phyloP scores from a whole-genome alignment of 345 rosid species.

The Rhodamnia rubescens region DNA sequence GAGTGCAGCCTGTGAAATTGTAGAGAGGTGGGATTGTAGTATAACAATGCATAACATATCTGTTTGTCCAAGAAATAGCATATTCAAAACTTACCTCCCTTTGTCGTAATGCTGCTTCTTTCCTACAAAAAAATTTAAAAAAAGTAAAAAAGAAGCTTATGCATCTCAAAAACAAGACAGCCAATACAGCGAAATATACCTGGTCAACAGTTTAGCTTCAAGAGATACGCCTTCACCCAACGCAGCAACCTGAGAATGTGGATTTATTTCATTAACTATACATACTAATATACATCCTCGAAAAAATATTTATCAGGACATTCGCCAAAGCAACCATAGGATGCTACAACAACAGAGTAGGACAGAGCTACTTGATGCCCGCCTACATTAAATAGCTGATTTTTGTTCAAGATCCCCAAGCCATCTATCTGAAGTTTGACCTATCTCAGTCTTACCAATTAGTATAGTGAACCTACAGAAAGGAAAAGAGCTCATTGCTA shows the following conservation, averaged over 20 bases:
- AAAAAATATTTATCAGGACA: not conserved
- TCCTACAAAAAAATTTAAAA: constrained; percentile 26
- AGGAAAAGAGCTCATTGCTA: not conserved
- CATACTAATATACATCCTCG: not conserved
- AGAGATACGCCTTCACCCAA: constrained; percentile 96
- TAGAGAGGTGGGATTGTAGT: not conserved
- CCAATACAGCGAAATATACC: constrained; percentile 27
- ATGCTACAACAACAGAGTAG: not conserved
- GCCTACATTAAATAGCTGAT: not conserved
- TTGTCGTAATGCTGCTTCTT: constrained; percentile 84
- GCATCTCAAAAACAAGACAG: not conserved
- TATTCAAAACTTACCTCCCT: constrained; percentile 50
- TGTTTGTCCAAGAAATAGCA: not conserved
- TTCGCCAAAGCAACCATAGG: not conserved
- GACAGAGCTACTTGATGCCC: not conserved
- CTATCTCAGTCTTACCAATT: not conserved
- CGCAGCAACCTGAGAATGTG: constrained; percentile 61
- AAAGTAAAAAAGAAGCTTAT: not conserved
- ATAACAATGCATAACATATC: not conserved
- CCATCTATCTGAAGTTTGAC: not conserved
- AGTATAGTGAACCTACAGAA: not conserved
- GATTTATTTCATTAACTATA: not conserved
- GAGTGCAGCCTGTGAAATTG: constrained; percentile 65
- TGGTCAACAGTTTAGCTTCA: constrained; percentile 85
- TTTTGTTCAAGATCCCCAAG: not conserved